Evolutionary conservation across 345 rosid species (phyloP).

Genomic region (Gossypium stocksii): DNA sequence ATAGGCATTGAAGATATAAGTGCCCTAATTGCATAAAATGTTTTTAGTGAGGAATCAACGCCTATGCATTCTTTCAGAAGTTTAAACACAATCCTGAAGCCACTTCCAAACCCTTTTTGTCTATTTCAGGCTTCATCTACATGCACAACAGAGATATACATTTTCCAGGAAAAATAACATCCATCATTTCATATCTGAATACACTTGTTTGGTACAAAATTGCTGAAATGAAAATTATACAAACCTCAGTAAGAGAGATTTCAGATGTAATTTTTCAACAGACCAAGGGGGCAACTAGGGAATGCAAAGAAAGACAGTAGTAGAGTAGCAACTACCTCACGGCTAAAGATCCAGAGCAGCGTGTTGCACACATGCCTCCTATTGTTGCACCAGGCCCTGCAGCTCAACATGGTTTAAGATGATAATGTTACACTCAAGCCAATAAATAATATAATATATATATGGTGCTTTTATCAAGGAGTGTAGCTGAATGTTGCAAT

Average conservation of each 20-base stretch:
- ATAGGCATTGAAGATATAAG: not conserved
- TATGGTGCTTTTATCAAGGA: not conserved
- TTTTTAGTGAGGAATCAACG: not conserved
- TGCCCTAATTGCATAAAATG: not conserved
- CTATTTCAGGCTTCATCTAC: not conserved
- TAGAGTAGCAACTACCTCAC: slow-evolving; percentile 57
- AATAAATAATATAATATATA: slow-evolving; percentile 1
- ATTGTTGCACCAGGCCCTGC: slow-evolving; percentile 94
- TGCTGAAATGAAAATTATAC: not conserved
- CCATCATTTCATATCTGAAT: not conserved
- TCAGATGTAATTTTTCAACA: not conserved
- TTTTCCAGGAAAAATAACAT: not conserved
- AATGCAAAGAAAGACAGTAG: not conserved
- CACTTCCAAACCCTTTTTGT: not conserved
- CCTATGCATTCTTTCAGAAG: not conserved
- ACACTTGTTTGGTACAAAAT: not conserved
- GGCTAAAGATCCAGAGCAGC: slow-evolving; percentile 95
- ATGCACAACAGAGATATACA: not conserved
- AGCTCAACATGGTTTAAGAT: slow-evolving; percentile 20
- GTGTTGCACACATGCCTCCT: slow-evolving; percentile 98
- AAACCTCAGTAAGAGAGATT: not conserved
- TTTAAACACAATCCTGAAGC: not conserved
- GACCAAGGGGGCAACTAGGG: not conserved
- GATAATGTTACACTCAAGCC: not conserved
- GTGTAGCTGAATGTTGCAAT: not conserved